Percentiles rank a stretch among this genome's conserved stretches.
phyloP scores from a whole-genome alignment of 2,329 filamentous ascomycete species.

The Diaporthe amygdali region DNA sequence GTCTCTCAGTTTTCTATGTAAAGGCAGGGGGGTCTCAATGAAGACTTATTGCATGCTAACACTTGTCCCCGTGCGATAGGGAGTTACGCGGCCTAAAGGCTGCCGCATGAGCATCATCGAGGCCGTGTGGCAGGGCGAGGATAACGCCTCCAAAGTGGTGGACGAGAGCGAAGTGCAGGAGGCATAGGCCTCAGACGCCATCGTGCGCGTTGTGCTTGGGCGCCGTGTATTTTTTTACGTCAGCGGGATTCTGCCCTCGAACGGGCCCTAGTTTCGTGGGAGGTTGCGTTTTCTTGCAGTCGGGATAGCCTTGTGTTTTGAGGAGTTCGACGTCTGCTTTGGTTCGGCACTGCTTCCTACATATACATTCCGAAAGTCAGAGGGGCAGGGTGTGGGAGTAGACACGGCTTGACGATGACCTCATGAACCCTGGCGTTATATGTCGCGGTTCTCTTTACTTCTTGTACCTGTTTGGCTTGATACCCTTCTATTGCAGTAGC shows the following conservation, averaged over 20 bases:
- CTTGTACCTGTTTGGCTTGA: neutral
- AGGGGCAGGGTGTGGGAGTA: neutral
- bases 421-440: neutral
- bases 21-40: neutral
- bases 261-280: too few species aligned
- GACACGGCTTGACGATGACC: neutral
- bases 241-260: neutral
- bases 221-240: neutral
- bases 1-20: neutral
- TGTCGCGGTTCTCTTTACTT: neutral
- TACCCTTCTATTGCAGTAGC: neutral
- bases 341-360: neutral
- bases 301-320: neutral
- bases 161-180: neutral
- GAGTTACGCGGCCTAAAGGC: conserved; percentile 33
- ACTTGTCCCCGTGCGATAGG: conserved; percentile 24
- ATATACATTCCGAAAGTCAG: neutral
- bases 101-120: conserved; percentile 44
- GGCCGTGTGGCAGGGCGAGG: conserved; percentile 35
- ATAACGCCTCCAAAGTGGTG: neutral
- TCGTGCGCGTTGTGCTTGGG: neutral
- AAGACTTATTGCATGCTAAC: neutral
- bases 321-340: neutral
- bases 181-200: neutral
- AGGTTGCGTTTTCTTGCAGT: neutral